Evolutionary conservation across 192 early-diverging fungal genomes (phyloP).

Genomic region (Geosiphon pyriformis): DNA sequence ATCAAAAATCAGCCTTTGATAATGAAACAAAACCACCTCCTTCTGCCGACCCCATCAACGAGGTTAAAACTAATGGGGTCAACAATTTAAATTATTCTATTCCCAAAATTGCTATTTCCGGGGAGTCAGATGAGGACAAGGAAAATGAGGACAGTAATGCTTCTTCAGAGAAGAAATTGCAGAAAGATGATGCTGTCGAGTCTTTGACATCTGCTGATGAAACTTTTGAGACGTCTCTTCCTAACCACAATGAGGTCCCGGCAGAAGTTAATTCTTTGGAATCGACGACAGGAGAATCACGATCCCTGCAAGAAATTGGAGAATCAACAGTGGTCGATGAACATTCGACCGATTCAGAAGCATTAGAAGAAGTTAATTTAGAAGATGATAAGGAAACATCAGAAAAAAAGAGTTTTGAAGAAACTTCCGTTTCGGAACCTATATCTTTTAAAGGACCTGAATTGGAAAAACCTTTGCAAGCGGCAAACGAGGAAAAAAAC

Average conservation of each 20-base stretch:
- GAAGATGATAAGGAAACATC: slow-evolving; percentile 31
- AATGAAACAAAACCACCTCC: slow-evolving; percentile 10
- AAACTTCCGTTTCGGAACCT: slow-evolving; percentile 24
- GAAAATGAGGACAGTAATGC: slow-evolving; percentile 1
- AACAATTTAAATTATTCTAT: slow-evolving; percentile 7
- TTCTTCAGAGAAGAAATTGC: slow-evolving; percentile 16
- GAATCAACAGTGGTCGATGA: slow-evolving; percentile 31
- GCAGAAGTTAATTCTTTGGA: slow-evolving; percentile 7
- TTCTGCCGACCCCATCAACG: slow-evolving; percentile 22
- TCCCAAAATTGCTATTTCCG: slow-evolving; percentile 9
- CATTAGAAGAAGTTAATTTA: slow-evolving; percentile 38
- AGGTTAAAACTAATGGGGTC: slow-evolving; percentile 2
- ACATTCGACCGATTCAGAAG: slow-evolving; percentile 25
- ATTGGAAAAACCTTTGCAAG: slow-evolving; percentile 38
- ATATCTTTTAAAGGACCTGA: slow-evolving; percentile 26
- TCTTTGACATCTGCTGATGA: background rate
- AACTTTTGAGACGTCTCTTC: background rate
- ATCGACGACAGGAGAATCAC: slow-evolving; percentile 26
- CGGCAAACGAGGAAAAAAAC: slow-evolving; percentile 26
- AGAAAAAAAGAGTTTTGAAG: no score
- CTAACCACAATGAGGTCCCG: background rate
- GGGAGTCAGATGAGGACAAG: background rate
- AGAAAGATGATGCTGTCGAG: no score
- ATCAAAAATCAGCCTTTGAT: slow-evolving; percentile 3
- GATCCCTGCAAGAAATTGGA: no score